Evolutionary conservation across 768 basidiomycete species (phyloP).

Genomic region (Leccinum broughii): DNA sequence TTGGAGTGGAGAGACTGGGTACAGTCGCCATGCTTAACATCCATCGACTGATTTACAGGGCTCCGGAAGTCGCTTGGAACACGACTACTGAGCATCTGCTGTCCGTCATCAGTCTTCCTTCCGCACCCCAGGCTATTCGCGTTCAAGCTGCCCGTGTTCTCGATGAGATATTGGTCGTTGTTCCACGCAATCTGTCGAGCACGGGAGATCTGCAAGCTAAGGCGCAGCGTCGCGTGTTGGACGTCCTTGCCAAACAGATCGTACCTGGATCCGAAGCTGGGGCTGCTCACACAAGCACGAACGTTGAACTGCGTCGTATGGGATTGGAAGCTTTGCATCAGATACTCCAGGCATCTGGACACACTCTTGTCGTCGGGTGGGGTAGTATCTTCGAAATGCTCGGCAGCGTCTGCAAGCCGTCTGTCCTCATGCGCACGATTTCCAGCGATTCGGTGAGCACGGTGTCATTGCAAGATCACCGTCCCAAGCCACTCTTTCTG

Average conservation of each 20-base stretch:
- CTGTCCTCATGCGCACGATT: constrained; percentile 35
- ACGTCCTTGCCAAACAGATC: constrained; percentile 81
- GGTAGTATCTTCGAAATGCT: constrained; percentile 91
- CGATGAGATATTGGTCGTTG: constrained; percentile 77
- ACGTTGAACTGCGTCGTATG: constrained; percentile 81
- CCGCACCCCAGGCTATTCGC: constrained; percentile 75
- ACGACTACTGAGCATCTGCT: constrained; percentile 79
- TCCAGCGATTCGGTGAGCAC: constrained; percentile 45
- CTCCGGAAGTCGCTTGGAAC: constrained; percentile 83
- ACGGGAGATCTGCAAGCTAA: constrained; percentile 62
- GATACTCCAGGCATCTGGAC: constrained; percentile 88
- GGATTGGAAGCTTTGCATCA: constrained; percentile 88
- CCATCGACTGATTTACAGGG: constrained; percentile 81
- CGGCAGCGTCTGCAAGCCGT: constrained; percentile 77
- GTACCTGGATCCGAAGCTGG: constrained; percentile 43
- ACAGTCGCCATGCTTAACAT: constrained; percentile 81
- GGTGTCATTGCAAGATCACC: constrained; percentile 39
- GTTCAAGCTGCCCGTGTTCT: constrained; percentile 87
- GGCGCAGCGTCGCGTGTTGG: constrained; percentile 82
- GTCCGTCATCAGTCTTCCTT: constrained; percentile 65
- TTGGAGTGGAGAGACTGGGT: constrained; percentile 87
- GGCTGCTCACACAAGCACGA: constrained; percentile 45
- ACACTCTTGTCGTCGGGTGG: constrained; percentile 93
- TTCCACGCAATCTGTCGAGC: constrained; percentile 68
- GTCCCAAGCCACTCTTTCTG: constrained; percentile 49